Evolutionary conservation across 306 rosid genomes (phyloP), one percentile per base, ranked within the genome.

Genomic region (Luffa aegyptiaca): DNA sequence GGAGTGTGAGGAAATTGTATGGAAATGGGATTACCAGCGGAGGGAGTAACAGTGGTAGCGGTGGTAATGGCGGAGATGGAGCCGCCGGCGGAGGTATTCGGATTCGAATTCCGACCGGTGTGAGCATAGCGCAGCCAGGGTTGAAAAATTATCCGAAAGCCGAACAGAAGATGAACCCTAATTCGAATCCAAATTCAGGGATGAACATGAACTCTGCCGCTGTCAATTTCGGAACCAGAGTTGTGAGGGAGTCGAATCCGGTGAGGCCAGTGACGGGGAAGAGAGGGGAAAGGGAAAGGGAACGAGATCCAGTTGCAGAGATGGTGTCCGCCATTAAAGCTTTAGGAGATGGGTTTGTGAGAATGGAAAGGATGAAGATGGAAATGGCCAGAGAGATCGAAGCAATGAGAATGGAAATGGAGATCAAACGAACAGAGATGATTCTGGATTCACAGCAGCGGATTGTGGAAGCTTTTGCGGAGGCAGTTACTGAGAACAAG

Each of bases 371-470:
- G 84, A 96, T 90, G 96, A 96, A 93, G 89, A 96, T 96, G 93
- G 98, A 96, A 84, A 96, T 93, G 99, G 96, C 98, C 0, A 90
- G 93, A 81, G 97, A 96, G 83, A 90, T 96, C 4, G 99, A 96
- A 51, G 77, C 89, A 0, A 93, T 88, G 91, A 66, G 99, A 75
- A 93, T 93, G 98, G 99, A 96, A 39, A 96, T 93, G 98, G 99
- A 96, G 82, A 91, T 93, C 91, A 96, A 96, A 81, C 88, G 98
- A 39, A 93, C 97, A 0, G 94, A 93, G 88, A 93, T 93, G 98
- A 93, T 96, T 79, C 80, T 96, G 56, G 94, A 93, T n/a, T 96
- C 99, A 0, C 99, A 96, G 80, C 97, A 90, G 33, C 75, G 96
- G 59, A 88, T 96, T 55, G 96, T 96, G 0, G 99, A 96, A 82